phyloP scores from a whole-genome alignment of 306 rosid species.

The Prunus dulcis region DNA sequence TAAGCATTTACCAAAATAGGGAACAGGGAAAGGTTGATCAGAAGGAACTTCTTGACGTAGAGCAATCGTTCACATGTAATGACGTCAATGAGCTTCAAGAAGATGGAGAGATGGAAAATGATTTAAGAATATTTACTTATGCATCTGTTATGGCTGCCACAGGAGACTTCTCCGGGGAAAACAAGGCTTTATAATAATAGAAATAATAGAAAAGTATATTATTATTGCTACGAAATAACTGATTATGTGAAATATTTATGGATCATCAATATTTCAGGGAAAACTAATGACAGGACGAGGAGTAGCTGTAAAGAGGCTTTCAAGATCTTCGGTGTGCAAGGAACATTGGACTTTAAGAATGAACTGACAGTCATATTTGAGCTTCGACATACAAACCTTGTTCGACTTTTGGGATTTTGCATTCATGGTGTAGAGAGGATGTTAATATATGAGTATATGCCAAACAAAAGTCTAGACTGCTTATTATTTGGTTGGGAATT shows the following conservation, averaged over 20 bases:
- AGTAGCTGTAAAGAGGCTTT: constrained; percentile 1
- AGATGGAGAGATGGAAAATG: background rate
- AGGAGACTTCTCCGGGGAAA: background rate
- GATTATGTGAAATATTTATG: background rate
- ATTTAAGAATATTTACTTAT: background rate
- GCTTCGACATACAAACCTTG: constrained; percentile 11
- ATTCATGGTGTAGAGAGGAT: constrained; percentile 1
- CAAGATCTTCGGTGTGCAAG: background rate
- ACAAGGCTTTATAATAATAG: background rate
- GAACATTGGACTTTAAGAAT: background rate
- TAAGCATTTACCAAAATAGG: background rate
- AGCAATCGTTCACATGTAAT: background rate
- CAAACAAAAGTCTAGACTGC: background rate
- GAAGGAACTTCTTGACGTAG: background rate
- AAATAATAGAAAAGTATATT: background rate
- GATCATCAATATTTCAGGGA: background rate
- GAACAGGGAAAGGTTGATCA: background rate
- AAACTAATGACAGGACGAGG: background rate
- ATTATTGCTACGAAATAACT: too few species aligned
- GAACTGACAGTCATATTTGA: background rate
- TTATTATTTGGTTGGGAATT: background rate
- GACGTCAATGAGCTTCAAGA: background rate
- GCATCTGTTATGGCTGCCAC: background rate
- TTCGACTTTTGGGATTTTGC: constrained; percentile 4
- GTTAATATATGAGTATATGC: too few species aligned